phyloP scores from a whole-genome alignment of 768 basidiomycete genomes.

The Tulasnella sp. region DNA sequence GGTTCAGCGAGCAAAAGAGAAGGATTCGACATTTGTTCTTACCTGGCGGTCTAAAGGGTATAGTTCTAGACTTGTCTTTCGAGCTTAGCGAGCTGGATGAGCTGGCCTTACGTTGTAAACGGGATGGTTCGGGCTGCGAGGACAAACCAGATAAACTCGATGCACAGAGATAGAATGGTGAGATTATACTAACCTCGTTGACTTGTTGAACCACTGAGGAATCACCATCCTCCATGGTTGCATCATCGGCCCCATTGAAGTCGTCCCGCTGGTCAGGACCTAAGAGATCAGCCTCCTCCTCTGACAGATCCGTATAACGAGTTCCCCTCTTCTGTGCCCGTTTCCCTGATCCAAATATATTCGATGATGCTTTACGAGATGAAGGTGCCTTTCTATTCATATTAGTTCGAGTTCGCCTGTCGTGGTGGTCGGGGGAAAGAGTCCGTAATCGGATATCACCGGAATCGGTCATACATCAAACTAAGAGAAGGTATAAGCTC shows the following conservation, averaged over 20 bases:
- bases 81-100: too few species aligned
- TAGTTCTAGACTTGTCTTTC: conserved; percentile 62
- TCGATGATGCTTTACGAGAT: too few species aligned
- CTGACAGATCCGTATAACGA: not conserved
- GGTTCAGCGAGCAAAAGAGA: conserved; percentile 8
- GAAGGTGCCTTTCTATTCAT: too few species aligned
- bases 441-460: too few species aligned
- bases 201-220: conserved; percentile 1
- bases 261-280: conserved; percentile 5
- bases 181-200: not conserved
- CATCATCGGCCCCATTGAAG: not conserved
- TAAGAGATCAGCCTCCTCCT: conserved; percentile 1
- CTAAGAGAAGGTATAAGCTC: too few species aligned
- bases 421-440: too few species aligned
- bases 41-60: conserved; percentile 69
- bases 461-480: too few species aligned
- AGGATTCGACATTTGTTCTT: not conserved
- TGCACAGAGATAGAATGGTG: not conserved
- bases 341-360: too few species aligned
- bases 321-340: too few species aligned
- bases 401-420: too few species aligned
- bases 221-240: conserved; percentile 3
- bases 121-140: not conserved
- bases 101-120: conserved; percentile 8
- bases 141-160: not conserved